Base-by-base conservation (phyloP, 1,139 yeast species). In the Suhomyces kunorum region DNA sequence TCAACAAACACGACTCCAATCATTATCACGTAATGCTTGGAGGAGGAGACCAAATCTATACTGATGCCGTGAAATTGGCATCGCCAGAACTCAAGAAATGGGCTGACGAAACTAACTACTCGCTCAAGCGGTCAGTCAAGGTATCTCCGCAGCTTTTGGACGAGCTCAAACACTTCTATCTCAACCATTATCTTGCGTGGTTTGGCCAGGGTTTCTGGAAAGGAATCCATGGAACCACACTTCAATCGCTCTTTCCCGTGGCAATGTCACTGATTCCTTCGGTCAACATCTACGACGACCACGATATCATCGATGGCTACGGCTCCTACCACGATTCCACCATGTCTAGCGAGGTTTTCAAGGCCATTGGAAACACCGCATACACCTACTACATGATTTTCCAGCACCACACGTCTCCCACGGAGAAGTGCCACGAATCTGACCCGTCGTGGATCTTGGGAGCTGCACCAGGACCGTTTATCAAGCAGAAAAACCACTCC, bases 21-120 rank as follows among this genome's bases (percentile, higher is more conserved):
- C 90, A 83, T 35, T 88, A 87, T 64, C 97, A 92, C 58, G 97
- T 88, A 5, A 89, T 90, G 95, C 70, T 90, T 30, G 98, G 98
- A 15, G 98, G 98, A 36, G 98, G 98, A 24, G 98, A 92, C 61
- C 98, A 92, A 64, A 76, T 92, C 39, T 92, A 92, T 61, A 81
- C 90, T 42, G 98, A 92, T 62, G 74, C 89, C 3, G 80, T 92
- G 50, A 86, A 83, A 58, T 54, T 76, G 26, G 71, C 80, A 30
- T 79, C 84, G 5, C 55, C 71, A 34, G 67, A 71, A 25, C 74
- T 84, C 50, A 64, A 74, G 45, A 61, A 77, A 29, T 90, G 97
- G 97, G 62, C 80, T 31, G 57, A 66, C 23, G 80, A 76, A 46
- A 69, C 66, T 32, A 76, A 75, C 48, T 68, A 76, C 28, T 44